A percentile compares a stretch with the other conserved stretches of the same genome.
These are phyloP conservation scores for Exophiala lecanii-corni DNA, from an alignment of 2,329 filamentous ascomycete genomes.

Conservation along the genomic window DNA sequence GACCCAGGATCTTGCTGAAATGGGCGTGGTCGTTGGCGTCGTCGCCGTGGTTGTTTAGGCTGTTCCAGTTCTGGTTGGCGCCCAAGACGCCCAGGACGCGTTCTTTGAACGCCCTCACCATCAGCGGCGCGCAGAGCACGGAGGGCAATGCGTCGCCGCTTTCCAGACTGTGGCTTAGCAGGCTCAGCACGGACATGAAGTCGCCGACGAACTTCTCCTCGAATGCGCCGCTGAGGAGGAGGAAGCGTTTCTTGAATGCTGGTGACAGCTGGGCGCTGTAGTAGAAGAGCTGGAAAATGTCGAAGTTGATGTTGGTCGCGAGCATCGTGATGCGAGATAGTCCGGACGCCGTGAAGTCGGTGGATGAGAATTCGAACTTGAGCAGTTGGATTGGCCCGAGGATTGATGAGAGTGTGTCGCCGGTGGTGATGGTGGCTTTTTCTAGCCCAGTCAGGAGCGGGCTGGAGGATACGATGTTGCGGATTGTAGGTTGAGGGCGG, in stretches of 20 bases:
- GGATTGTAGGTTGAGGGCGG: neutral
- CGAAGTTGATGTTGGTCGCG: constrained; percentile 32
- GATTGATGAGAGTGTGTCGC: constrained; percentile 32
- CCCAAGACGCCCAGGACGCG: constrained; percentile 22
- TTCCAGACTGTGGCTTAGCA: constrained; percentile 45
- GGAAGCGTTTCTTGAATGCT: constrained; percentile 39
- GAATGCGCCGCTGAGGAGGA: constrained; percentile 36
- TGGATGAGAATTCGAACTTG: constrained; percentile 37
- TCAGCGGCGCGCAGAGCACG: constrained; percentile 44
- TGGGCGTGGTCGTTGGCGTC: neutral
- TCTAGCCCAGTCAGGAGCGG: neutral
- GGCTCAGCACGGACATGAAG: constrained; percentile 47
- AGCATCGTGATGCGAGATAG: constrained; percentile 32
- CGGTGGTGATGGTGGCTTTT: constrained; percentile 29
- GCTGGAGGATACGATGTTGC: neutral
- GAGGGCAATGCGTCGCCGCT: constrained; percentile 47
- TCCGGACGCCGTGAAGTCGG: constrained; percentile 34
- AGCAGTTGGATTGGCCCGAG: constrained; percentile 34
- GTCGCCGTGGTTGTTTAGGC: constrained; percentile 25
- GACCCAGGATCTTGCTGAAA: neutral
- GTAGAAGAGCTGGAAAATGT: constrained; percentile 35
- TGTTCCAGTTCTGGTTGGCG: constrained; percentile 30
- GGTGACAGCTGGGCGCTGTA: constrained; percentile 34
- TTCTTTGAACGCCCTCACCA: constrained; percentile 34
- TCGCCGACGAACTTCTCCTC: constrained; percentile 46